Percentiles rank a stretch among this genome's conserved stretches.
Conservation (phyloP, 331 rosid species). For the Quercus tomentella region DNA sequence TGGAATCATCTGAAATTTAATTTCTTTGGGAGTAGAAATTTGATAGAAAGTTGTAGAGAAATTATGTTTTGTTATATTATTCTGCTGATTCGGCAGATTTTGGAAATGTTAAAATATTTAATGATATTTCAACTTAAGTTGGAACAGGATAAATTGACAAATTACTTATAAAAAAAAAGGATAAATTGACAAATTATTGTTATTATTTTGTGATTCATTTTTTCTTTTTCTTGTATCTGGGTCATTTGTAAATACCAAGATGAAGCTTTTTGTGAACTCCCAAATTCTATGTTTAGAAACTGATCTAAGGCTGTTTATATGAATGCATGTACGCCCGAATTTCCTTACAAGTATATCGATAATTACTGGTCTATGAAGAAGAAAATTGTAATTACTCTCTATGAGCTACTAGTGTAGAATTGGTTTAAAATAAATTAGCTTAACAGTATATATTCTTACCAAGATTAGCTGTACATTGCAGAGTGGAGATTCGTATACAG, state of each 20-base stretch:
- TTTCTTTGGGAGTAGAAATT: not conserved
- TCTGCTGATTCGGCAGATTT: not conserved
- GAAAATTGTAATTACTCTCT: not conserved
- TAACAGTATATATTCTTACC: slow-evolving; percentile 7
- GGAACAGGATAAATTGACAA: not conserved
- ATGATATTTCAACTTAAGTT: not conserved
- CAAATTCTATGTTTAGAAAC: not conserved
- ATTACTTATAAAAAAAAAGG: not conserved
- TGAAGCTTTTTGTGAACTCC: not conserved
- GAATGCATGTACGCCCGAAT: not conserved
- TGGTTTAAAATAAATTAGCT: not conserved
- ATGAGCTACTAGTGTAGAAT: not conserved
- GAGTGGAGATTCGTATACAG: slow-evolving; percentile 91
- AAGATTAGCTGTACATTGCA: slow-evolving; percentile 32
- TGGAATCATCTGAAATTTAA: not conserved
- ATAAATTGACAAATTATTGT: not conserved
- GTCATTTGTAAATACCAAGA: not conserved
- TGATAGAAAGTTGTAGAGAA: not conserved
- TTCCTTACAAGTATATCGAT: not conserved
- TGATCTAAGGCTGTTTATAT: not conserved
- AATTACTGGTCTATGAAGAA: not conserved
- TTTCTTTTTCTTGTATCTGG: not conserved
- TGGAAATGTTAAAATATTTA: not conserved
- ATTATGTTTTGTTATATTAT: not conserved
- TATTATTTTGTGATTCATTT: not conserved